Evolutionary conservation across 306 rosid genomes (phyloP).

Genomic region (Rosa chinensis): DNA sequence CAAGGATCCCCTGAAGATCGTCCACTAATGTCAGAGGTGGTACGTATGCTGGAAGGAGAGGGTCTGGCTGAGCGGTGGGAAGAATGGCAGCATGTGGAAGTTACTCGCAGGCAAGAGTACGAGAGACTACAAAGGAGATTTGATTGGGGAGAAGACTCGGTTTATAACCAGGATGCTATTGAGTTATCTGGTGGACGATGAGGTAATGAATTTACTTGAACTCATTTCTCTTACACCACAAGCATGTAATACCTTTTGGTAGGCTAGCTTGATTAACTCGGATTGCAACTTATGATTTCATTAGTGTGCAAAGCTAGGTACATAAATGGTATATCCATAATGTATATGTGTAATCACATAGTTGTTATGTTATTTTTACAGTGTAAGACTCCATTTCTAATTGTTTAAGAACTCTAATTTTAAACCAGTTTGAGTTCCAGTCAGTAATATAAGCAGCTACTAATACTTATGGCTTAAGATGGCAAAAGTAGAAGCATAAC

Average conservation of each 20-base stretch:
- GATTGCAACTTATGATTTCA: constrained; percentile 5
- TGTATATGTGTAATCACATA: background rate
- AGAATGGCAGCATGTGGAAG: constrained; percentile 95
- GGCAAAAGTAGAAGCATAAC: background rate
- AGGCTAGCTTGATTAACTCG: constrained; percentile 33
- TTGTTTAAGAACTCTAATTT: too few species aligned
- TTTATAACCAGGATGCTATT: constrained; percentile 85
- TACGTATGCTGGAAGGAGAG: constrained; percentile 97
- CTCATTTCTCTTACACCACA: constrained; percentile 7
- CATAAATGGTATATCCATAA: background rate
- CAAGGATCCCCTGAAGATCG: constrained; percentile 96
- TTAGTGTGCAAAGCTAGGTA: background rate
- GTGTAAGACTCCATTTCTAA: background rate
- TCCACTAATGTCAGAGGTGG: constrained; percentile 94
- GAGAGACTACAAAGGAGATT: constrained; percentile 92
- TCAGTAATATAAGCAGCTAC: background rate
- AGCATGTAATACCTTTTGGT: constrained; percentile 32
- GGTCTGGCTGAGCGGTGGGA: constrained; percentile 99
- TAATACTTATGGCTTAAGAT: background rate
- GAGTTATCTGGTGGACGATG: constrained; percentile 93
- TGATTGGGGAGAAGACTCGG: constrained; percentile 97
- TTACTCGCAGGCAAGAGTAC: constrained; percentile 80
- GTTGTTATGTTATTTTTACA: background rate
- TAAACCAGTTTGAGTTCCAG: background rate
- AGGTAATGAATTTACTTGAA: constrained; percentile 26